Evolutionary conservation across 495 filamentous ascomycete species (phyloP), one percentile per base, ranked within the genome.

Genomic region (Usnea hakonensis): DNA sequence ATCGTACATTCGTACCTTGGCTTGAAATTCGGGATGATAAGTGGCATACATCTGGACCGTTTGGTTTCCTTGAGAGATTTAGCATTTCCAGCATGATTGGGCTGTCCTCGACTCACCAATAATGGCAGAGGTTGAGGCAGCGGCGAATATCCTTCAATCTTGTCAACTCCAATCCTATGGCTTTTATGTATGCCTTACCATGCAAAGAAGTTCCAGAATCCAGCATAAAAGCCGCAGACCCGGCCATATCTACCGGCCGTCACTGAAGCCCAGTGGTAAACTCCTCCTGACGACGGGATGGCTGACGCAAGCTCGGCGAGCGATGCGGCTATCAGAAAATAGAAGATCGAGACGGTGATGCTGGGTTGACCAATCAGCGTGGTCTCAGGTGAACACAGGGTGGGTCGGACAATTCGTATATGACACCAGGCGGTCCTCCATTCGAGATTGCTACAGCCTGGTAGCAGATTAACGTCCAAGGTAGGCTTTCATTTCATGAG

Each of bases 221-320:
- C 90, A 2, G 88, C 85, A 66, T 89, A 91, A 73, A 85, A 94
- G 41, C 90, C 89, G 43, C 83, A 74, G 11, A 82, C 70, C 23
- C 87, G 82, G 38, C 89, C 90, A 72, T 85, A 87, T 57, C 76
- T 81, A 4, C 88, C 88, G 7, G 82, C 83, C 1, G 89, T 88
- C 17, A 91, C 79, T 1, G 85, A 84, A 3, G 89, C 88, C 88
- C 88, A 91, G 71, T 91, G 88, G 65, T 91, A 92, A 2, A 93
- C 87, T 65, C 89, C 88, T 61, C 84, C 87, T n/a, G 85, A 78
- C 0, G 88, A 90, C 17, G 90, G 89, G 69, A 94, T 87, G 17
- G 87, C 81, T 9, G 88, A 91, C 21, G 90, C 88, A 62, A 93
- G 77, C 76, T 92, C 82, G 11, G 85, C 83, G 36, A 88, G 80